A percentile compares a stretch with the other conserved stretches of the same genome.
Conservation (phyloP, 495 filamentous ascomycete species). For the Elaphomyces granulatus region DNA sequence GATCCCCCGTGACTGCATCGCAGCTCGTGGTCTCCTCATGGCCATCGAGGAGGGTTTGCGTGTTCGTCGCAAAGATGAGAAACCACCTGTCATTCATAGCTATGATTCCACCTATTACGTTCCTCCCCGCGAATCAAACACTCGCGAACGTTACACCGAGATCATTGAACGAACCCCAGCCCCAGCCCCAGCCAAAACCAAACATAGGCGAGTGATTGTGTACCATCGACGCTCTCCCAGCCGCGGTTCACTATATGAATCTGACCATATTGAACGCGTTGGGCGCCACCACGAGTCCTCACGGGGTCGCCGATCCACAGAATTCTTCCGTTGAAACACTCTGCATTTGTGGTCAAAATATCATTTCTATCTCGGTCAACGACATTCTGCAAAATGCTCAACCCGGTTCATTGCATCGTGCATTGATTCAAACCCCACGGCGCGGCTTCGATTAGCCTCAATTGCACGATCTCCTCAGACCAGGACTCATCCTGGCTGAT, state of each 20-base stretch:
- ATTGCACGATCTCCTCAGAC: too few species aligned
- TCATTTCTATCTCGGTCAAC: too few species aligned
- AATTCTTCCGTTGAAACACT: background rate
- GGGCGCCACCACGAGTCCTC: constrained; percentile 13
- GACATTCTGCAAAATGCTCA: too few species aligned
- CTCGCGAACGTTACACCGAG: constrained; percentile 12
- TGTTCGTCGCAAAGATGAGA: constrained; percentile 15
- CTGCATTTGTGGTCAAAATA: too few species aligned
- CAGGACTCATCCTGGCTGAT: too few species aligned
- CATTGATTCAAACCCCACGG: too few species aligned
- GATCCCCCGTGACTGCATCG: constrained; percentile 27
- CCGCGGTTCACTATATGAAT: constrained; percentile 29
- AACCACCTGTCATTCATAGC: constrained; percentile 18
- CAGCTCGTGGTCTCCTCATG: constrained; percentile 29
- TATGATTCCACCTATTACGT: constrained; percentile 31
- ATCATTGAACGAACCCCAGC: constrained; percentile 29
- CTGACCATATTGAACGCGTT: constrained; percentile 24
- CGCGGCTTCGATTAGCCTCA: too few species aligned
- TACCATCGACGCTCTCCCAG: constrained; percentile 27
- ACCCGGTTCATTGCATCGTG: too few species aligned
- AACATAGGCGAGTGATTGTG: constrained; percentile 22
- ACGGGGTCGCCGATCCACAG: background rate
- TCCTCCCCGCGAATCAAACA: constrained; percentile 16
- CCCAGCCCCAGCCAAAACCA: constrained; percentile 7
- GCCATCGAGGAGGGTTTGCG: constrained; percentile 35